Evolutionary conservation across 306 rosid species (phyloP), one percentile per base, ranked within the genome.

Genomic region (Ziziphus jujuba): DNA sequence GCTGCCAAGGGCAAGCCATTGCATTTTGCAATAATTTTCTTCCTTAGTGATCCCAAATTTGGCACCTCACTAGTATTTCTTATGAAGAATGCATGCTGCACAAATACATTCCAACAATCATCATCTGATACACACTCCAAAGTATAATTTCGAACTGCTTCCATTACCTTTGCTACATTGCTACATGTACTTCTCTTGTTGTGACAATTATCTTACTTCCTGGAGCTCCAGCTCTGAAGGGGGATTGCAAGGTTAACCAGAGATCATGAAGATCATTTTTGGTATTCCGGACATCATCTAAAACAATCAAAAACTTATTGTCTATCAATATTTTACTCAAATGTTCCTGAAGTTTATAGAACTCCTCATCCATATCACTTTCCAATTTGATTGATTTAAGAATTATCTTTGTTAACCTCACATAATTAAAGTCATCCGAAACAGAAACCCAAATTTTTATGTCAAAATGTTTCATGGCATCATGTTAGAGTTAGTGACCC

Each of bases 1-100:
- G 70, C 71, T 1, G 76, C 80, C 44, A 80, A 23, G 2, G 84
- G 84, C 38, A 79, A 24, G 1, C 84, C 84, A 52, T 53, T 47
- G 12, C 79, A 74, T 17, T 59, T 79, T 1, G 9, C 25, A 10
- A 59, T 51, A 19, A 79, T 64, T 23, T 69, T 23, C 20, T 43
- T 5, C 2, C 31, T 51, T 4, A 38, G 35, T 2, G 54, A 22
- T 33, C 55, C 19, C 7, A 74, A 20, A 7, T 3, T 14, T 24
- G 22, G 61, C 20, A 58, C 5, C 14, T 0, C 11, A 1, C 0
- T 3, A 19, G 19, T 11, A 14, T 13, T 5, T 0, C 2, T 19
- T 9, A 19, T 45, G 10, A 15, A 19, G 3, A 54, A 59, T 34
- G 83, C 80, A 62, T 72, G 62, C 2, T 48, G n/a, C 8, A 38